Base-by-base conservation (phyloP, 495 filamentous ascomycete genomes). In the Hamigera avellanea region DNA sequence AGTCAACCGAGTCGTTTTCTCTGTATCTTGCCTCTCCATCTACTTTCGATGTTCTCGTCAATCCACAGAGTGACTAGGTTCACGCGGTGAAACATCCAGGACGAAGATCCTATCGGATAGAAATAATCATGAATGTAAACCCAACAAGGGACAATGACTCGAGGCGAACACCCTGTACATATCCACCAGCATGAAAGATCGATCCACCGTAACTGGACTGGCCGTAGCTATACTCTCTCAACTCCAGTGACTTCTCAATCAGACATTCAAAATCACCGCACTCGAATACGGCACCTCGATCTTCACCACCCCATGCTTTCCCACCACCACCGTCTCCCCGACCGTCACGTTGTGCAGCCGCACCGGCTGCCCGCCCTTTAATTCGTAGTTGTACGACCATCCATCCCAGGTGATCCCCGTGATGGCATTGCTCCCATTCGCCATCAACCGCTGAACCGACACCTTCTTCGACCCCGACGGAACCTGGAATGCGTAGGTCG, bases 371-470 rank as follows among this genome's bases (percentile, higher is more conserved):
- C 79, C 78, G 10, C 55, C 37, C 2, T 67, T 57, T 36, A 78
- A 45, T 51, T 80, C 74, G 34, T 70, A 74, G 40, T 81, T 73
- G 43, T 80, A 84, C 30, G 69, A 77, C 54, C 54, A 69, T 0
- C 76, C 76, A 49, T 80, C 72, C 57, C 63, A 82, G 4, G 72
- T 70, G 13, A 80, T 66, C 1, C 74, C 73, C 3, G 67, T 69
- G 14, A 78, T 67, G 7, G 76, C 73, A 56, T 83, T 72, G 37
- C 69, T 79, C 0, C 77, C 76, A 49, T 78, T 78, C 5, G 78
- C 78, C 35, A 56, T 47, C 26, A 81, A 43, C 33, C 75, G 52
- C 27, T 66, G 56, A 31, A 78, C 61, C 0, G 42, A 42, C 14
- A 53, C 60, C 3, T 36, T 5, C 21, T 23, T 23, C 21, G 21